Evolutionary conservation across 306 rosid genomes (phyloP).

Genomic region (Vigna reflexopilosa): DNA sequence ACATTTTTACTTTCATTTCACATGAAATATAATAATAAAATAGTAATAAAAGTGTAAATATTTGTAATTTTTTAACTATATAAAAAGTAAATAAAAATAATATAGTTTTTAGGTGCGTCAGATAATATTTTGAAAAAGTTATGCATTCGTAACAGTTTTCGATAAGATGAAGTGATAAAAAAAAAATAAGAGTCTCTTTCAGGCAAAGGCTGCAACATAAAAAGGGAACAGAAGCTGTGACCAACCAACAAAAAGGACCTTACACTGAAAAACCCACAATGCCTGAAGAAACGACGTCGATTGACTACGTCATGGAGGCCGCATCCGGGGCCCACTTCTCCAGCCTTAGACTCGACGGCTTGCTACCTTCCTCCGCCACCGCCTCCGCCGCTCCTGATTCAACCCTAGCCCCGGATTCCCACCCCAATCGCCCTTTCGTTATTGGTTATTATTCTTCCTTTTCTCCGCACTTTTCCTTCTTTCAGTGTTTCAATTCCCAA

Average conservation of each 20-base stretch:
- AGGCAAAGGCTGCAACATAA: too few relatives aligned
- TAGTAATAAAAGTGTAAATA: too few relatives aligned
- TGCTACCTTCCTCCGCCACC: constrained; percentile 53
- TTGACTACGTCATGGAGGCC: constrained; percentile 91
- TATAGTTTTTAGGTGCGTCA: too few relatives aligned
- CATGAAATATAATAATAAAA: too few relatives aligned
- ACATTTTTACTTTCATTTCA: too few relatives aligned
- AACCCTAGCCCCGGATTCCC: constrained; percentile 54
- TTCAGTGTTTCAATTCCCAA: neutral
- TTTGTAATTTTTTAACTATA: too few relatives aligned
- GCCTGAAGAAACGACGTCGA: constrained; percentile 78
- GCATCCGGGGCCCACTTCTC: constrained; percentile 96
- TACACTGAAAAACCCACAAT: constrained; percentile 33
- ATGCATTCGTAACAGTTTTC: too few relatives aligned
- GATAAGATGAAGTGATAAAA: too few relatives aligned
- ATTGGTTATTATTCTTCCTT: constrained; percentile 59
- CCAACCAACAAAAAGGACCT: too few relatives aligned
- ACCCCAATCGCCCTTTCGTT: constrained; percentile 76
- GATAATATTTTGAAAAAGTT: too few relatives aligned
- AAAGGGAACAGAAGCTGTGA: neutral
- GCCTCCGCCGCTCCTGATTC: constrained; percentile 52
- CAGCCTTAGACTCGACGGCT: constrained; percentile 81
- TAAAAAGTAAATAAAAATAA: too few relatives aligned
- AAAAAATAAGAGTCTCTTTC: too few relatives aligned
- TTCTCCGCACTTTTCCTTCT: neutral